Evolutionary conservation across 176 grass and related monocot species (phyloP), one percentile per base, ranked within the genome.

Genomic region (Raddia distichophylla): DNA sequence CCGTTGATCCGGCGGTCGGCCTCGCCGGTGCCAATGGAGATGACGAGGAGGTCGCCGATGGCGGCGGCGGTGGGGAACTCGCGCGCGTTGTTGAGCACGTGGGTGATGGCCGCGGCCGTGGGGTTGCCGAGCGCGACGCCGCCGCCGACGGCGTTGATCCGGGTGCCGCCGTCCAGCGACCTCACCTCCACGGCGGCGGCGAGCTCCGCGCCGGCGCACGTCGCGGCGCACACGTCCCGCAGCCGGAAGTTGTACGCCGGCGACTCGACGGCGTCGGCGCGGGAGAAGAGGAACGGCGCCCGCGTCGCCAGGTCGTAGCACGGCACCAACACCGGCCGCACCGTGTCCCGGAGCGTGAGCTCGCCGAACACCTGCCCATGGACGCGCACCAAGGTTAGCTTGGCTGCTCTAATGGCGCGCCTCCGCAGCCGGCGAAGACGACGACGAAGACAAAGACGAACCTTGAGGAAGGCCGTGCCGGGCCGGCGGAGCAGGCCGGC

Each of bases 11-110:
- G 27, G 59, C 20, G 59, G 59, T 61, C 19, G 59, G 59, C 73
- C 82, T 87, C 94, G 37, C 85, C 80, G 42, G 82, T 81, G 22
- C 94, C 94, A 57, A 97, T 77, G 35, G 94, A 97, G 8, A 97
- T 69, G 65, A 94, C 88, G 73, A 97, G 84, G 44, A 97, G 90
- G 84, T 97, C 86, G 47, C 92, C 78, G 22, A 97, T 86, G 32
- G 87, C 90, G 0, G 69, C 55, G 2, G 84, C 92, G 10, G 94
- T 74, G 1, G 95, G 92, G 72, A 94, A 97, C 83, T 94, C 95
- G 53, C 85, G 88, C 86, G 87, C 83, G 90, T 97, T 97, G 88
- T 97, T 97, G 81, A 97, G 88, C 61, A 97, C 95, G 88, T 97
- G 95, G 2, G 92, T 97, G 86, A 97, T 97, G 15, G 92, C 95